Evolutionary conservation across 495 filamentous ascomycete species (phyloP).

Genomic region (Neurospora sp.): DNA sequence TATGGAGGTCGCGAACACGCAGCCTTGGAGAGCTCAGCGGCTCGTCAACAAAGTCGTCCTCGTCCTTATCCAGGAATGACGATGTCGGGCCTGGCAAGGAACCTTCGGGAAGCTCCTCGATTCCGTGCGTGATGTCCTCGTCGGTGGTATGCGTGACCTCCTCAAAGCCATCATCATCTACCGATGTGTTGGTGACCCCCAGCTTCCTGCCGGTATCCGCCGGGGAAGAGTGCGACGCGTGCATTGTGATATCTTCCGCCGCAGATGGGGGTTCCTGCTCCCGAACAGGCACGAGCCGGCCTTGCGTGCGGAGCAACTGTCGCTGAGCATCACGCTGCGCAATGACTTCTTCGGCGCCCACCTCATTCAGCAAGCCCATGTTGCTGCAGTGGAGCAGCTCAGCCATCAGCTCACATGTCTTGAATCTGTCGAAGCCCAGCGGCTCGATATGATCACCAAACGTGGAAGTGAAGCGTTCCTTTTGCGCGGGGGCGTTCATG

Average conservation of each 20-base stretch:
- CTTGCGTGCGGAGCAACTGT: conserved; percentile 64
- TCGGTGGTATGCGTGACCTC: conserved; percentile 68
- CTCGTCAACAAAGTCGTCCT: conserved; percentile 64
- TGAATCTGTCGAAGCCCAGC: conserved; percentile 94
- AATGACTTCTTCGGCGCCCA: conserved; percentile 81
- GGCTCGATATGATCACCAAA: conserved; percentile 91
- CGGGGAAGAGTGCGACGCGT: conserved; percentile 34
- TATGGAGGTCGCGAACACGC: conserved; percentile 26
- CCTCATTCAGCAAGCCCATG: conserved; percentile 92
- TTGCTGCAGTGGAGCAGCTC: conserved; percentile 97
- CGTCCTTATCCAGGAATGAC: conserved; percentile 42
- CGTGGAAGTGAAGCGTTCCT: conserved; percentile 43
- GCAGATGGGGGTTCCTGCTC: conserved; percentile 26
- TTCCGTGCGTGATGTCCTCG: conserved; percentile 47
- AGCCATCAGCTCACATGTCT: conserved; percentile 98
- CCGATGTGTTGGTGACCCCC: conserved; percentile 61
- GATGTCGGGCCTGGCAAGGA: conserved; percentile 17
- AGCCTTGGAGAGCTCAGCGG: conserved; percentile 50
- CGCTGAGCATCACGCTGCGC: conserved; percentile 71
- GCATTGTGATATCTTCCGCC: conserved; percentile 33
- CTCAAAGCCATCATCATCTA: conserved; percentile 89
- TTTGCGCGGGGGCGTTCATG: conserved; percentile 49
- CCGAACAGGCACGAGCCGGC: conserved; percentile 34
- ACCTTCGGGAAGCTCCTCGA: conserved; percentile 39
- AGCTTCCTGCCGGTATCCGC: conserved; percentile 44